Percentiles rank a stretch among this genome's conserved stretches.
Evolutionary conservation across 192 early-diverging fungal genomes (phyloP).

Genomic region (Jimgerdemannia flammicorona): DNA sequence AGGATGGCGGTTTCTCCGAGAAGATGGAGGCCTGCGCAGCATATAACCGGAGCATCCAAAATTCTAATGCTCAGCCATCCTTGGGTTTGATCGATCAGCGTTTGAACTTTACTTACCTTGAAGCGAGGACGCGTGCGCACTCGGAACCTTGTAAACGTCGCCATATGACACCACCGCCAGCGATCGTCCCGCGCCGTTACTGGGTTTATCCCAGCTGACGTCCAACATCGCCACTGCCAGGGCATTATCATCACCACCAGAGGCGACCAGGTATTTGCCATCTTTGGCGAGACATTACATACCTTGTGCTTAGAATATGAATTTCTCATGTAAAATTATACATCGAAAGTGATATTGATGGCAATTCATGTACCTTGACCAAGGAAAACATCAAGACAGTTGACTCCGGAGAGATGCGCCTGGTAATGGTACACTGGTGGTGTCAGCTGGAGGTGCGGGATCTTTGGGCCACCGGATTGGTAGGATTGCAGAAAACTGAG

Average conservation of each 20-base stretch:
- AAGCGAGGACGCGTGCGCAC: conserved; percentile 70
- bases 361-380: conserved; percentile 4
- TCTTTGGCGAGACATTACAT: neutral
- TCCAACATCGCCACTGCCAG: conserved; percentile 30
- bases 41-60: neutral
- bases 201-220: conserved; percentile 7
- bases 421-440: conserved; percentile 26
- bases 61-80: neutral
- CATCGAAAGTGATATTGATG: neutral
- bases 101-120: conserved; percentile 38
- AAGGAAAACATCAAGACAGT: conserved; percentile 48
- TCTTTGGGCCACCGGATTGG: conserved; percentile 2
- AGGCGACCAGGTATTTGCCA: conserved; percentile 36
- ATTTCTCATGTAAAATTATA: neutral
- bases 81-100: neutral
- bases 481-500: conserved; percentile 6
- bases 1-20: conserved; percentile 30
- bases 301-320: neutral
- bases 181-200: neutral
- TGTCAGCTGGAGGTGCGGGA: conserved; percentile 4
- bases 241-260: conserved; percentile 80
- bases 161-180: neutral
- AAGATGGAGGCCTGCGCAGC: conserved; percentile 34
- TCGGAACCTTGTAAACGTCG: conserved; percentile 10
- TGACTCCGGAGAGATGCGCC: conserved; percentile 67